Conservation (phyloP, 257 asterid genomes). For the Nicotiana attenuata region DNA sequence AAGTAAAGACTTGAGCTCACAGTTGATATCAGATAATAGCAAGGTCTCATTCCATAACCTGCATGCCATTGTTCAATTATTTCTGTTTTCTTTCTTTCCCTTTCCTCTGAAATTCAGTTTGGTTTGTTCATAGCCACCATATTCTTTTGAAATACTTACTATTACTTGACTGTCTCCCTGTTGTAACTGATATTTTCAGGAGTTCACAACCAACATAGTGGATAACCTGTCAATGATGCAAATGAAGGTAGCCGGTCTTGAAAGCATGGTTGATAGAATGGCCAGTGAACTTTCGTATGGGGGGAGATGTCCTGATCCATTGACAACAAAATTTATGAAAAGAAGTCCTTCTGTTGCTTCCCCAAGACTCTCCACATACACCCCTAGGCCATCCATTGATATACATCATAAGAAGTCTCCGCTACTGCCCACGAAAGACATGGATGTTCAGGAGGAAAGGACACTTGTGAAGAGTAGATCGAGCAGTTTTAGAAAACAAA, state of each 20-base stretch:
- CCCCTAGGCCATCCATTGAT: conserved; percentile 74
- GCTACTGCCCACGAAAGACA: conserved; percentile 36
- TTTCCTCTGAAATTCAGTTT: background rate
- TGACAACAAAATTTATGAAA: conserved; percentile 42
- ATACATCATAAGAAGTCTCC: conserved; percentile 41
- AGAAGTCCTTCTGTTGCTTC: conserved; percentile 55
- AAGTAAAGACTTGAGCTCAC: background rate
- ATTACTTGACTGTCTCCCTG: background rate
- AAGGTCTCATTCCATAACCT: background rate
- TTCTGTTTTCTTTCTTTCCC: background rate
- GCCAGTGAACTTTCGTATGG: conserved; percentile 54
- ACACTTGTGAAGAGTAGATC: conserved; percentile 44
- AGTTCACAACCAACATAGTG: conserved; percentile 52
- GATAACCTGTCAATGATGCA: conserved; percentile 76
- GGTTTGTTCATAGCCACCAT: background rate
- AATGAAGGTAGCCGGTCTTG: conserved; percentile 80
- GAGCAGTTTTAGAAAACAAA: conserved; percentile 42
- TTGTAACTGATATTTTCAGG: conserved; percentile 35
- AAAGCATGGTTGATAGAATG: conserved; percentile 63
- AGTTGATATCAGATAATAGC: background rate
- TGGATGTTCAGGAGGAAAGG: conserved; percentile 46
- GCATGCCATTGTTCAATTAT: background rate
- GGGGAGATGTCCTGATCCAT: conserved; percentile 44
- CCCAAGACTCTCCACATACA: conserved; percentile 69
- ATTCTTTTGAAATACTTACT: background rate